A percentile compares a stretch with the other conserved stretches of the same genome.
Evolutionary conservation across 1,139 yeast genomes (phyloP).

Genomic region (Debaryomyces robertsiae): DNA sequence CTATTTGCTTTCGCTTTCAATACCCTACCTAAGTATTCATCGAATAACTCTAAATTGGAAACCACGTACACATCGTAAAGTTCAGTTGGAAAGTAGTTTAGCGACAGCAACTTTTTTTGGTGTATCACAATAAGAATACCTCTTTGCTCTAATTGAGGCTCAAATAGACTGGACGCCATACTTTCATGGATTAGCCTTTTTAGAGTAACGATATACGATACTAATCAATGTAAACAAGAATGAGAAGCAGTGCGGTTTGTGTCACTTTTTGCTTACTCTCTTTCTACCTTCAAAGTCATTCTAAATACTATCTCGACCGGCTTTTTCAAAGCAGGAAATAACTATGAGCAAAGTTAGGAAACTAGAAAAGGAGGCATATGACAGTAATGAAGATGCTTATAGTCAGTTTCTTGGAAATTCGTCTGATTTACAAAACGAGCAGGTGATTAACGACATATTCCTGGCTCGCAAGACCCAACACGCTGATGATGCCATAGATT

Average conservation of each 20-base stretch:
- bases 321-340: constrained; percentile 2
- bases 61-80: constrained; percentile 25
- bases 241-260: too few relatives aligned
- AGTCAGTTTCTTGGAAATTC: constrained; percentile 20
- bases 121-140: constrained; percentile 9
- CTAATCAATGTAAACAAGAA: neutral
- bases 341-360: constrained; percentile 6
- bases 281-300: too few relatives aligned
- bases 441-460: constrained; percentile 43
- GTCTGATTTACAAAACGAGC: constrained; percentile 34
- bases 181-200: too few relatives aligned
- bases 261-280: too few relatives aligned
- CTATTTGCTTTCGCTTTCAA: constrained; percentile 15
- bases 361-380: constrained; percentile 2
- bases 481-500: constrained; percentile 93
- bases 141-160: neutral
- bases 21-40: constrained; percentile 18
- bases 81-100: constrained; percentile 15
- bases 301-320: neutral
- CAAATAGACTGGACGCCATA: constrained; percentile 7
- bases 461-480: constrained; percentile 54
- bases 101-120: constrained; percentile 9
- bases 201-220: too few relatives aligned
- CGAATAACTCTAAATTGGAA: constrained; percentile 23
- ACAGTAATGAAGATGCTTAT: constrained; percentile 18